Evolutionary conservation across 1,139 yeast species (phyloP), one percentile per base, ranked within the genome.

Genomic region (Oligophagozyma castellii): DNA sequence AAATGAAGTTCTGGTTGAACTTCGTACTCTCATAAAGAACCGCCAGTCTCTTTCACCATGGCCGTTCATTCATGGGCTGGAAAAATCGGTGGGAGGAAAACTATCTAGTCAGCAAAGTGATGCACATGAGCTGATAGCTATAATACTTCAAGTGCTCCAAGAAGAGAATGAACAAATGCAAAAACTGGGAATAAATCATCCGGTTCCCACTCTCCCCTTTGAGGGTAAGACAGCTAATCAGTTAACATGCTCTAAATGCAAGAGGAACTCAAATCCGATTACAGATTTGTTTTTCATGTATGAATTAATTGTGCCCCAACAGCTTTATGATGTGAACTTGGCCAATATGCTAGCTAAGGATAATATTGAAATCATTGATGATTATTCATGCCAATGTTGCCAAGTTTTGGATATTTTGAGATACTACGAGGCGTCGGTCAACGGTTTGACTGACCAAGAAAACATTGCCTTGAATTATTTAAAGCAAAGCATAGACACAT

Each of bases 81-180:
- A 86, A 47, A 54, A 55, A n/a, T 74, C 79, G n/a, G 79, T 76
- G 56, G 67, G 73, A 35, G 75, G 86, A 5, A 72, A 70, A 40
- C 75, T 89, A 19, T 75, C 93, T 2, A 59, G 84, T 19, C 70
- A 71, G 24, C 98, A 89, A 54, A 94, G 86, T 44, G 96, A 86
- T 56, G 95, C 96, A 0, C 96, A 89, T 42, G 98, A 89, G 46
- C 63, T 89, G 37, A 67, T 89, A 19, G 93, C 81, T 46, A 54
- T 81, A 32, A 64, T 86, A 21, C 59, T 84, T 26, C 94, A 86
- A 45, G 76, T 92, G 0, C 59, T 86, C 32, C 76, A 78, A 33
- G 67, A 64, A 35, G 95, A 86, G 48, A 65, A 70, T 40, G 48
- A 59, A 8, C 56, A 58, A 24, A 44, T 72, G 23, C 55, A 48